Evolutionary conservation across 805 yeast genomes (phyloP).

Genomic region (Wickerhamomyces mucosus): DNA sequence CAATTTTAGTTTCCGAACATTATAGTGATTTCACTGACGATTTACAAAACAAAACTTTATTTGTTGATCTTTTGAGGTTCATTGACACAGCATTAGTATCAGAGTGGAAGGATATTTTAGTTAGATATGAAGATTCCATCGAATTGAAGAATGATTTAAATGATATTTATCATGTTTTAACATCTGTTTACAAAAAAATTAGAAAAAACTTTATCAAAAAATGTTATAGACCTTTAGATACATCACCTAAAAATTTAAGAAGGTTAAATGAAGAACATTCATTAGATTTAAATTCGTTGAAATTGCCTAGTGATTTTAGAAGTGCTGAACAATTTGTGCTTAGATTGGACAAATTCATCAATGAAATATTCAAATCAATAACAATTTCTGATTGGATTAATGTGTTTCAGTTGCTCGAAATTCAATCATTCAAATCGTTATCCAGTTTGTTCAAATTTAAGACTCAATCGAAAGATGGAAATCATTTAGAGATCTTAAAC

Average conservation of each 20-base stretch:
- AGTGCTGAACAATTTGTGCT: conserved; percentile 54
- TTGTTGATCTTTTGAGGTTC: conserved; percentile 55
- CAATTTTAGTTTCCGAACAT: conserved; percentile 61
- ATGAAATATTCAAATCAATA: conserved; percentile 45
- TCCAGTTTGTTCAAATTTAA: conserved; percentile 46
- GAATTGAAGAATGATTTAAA: conserved; percentile 20
- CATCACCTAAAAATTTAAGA: conserved; percentile 11
- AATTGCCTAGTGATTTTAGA: conserved; percentile 28
- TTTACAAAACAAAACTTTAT: conserved; percentile 43
- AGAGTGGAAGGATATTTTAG: conserved; percentile 37
- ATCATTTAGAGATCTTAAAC: conserved; percentile 52
- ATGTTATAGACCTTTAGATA: conserved; percentile 47
- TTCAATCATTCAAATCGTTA: conserved; percentile 48
- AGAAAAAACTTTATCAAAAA: conserved; percentile 64
- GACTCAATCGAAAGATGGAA: conserved; percentile 33
- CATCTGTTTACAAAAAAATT: conserved; percentile 48
- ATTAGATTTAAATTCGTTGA: conserved; percentile 1
- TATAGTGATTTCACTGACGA: conserved; percentile 71
- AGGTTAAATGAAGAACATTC: conserved; percentile 3
- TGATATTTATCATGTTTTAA: conserved; percentile 20
- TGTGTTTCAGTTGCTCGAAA: conserved; percentile 64
- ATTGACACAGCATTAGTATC: conserved; percentile 56
- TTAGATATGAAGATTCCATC: conserved; percentile 11
- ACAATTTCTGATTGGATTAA: conserved; percentile 71
- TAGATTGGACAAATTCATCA: conserved; percentile 52